Percentiles rank a stretch among this genome's conserved stretches.
phyloP scores from a whole-genome alignment of 345 rosid species.

The Eucalyptus virginea region DNA sequence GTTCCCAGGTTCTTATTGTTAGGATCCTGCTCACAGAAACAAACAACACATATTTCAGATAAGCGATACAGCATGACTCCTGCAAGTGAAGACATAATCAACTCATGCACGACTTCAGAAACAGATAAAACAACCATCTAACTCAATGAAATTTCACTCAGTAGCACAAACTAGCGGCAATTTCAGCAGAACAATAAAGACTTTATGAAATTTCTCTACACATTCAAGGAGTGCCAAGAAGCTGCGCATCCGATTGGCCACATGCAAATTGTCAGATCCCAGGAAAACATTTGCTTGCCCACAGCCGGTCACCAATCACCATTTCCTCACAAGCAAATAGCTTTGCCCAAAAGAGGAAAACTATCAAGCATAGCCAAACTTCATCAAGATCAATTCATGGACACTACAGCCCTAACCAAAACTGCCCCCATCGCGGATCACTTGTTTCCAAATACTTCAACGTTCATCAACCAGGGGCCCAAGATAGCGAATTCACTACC shows the following conservation, averaged over 20 bases:
- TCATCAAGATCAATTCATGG: not conserved
- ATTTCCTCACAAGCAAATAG: not conserved
- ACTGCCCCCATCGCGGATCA: not conserved
- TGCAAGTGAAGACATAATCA: not conserved
- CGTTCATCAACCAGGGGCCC: not conserved
- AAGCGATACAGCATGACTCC: not conserved
- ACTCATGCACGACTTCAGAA: not conserved
- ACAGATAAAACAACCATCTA: not conserved
- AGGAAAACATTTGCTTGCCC: not conserved
- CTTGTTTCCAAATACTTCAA: not conserved
- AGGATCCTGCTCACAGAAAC: slow-evolving; percentile 40
- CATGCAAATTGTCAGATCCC: not conserved
- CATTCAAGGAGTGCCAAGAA: not conserved
- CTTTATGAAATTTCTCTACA: not conserved
- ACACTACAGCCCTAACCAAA: not conserved
- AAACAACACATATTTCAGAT: not conserved
- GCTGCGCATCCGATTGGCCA: not conserved
- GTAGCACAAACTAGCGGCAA: not conserved
- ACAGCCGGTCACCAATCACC: not conserved
- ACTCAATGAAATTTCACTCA: not conserved
- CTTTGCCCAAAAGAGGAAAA: not conserved
- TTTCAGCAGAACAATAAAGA: not conserved
- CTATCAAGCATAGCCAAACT: not conserved
- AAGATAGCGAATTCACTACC: not conserved
- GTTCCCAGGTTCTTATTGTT: slow-evolving; percentile 66